Base-by-base conservation (phyloP, 805 yeast genomes). In the Kluyveromyces aestuarii region DNA sequence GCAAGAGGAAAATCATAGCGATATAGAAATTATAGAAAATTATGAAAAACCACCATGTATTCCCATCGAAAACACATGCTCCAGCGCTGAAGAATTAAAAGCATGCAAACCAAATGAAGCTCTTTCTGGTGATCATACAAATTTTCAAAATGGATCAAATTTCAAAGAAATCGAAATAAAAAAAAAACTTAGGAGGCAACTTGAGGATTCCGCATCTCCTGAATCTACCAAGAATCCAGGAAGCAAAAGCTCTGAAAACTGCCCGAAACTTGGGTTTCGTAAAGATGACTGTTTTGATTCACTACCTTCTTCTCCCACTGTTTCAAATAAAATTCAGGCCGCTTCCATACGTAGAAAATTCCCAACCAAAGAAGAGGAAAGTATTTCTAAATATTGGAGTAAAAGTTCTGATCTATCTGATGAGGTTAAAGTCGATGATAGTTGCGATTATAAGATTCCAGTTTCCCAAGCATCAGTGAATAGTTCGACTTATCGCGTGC, bases 1-100 rank as follows among this genome's bases (percentile, higher is more conserved):
- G 37, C 37, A 21, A 19, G 55, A 54, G 14, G 57, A 56, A 10
- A 56, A 57, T 27, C 63, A 61, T 35, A 63, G 57, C 18, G 65
- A 59, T 46, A 48, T 64, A 41, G 67, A 64, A 50, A 64, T 63
- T 6, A 55, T 63, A n/a, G 65, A 63, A 46, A 48, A 57, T 45
- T 48, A 46, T 21, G 44, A 39, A 10, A 37, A 18, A 2, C 35
- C 35, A 30, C 11, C 4, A 13, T 2, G 7, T 2, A 30, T 13
- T 11, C 35, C 35, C 8, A 30, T 30, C 35, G 35, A 30, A 30
- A 10, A 30, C 11, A 10, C 11, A 30, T 7, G 4, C 4, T 13
- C 3, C 3, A 30, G 11, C 14, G 8, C 11, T 11, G 35, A 13
- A 30, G 35, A 30, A 30, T 5, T 5, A 13, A 10, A 30, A 3